phyloP scores from a whole-genome alignment of 768 basidiomycete species.

The Xanthoconium purpureum region DNA sequence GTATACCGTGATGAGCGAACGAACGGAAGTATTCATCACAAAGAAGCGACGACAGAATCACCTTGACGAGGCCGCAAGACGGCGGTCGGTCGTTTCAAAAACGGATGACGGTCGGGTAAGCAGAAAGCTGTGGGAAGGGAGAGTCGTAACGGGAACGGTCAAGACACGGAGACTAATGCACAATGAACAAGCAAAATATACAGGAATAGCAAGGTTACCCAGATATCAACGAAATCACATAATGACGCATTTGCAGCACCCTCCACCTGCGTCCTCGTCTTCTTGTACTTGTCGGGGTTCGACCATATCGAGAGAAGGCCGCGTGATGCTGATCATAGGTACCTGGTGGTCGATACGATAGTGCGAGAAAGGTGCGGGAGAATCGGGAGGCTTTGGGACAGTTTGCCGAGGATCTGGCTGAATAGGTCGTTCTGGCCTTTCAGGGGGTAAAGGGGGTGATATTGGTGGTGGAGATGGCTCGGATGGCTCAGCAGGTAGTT shows the following conservation, averaged over 20 bases:
- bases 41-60: background rate
- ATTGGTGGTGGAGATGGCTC: slow-evolving; percentile 9
- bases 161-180: slow-evolving; percentile 11
- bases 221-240: slow-evolving; percentile 54
- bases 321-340: slow-evolving; percentile 33
- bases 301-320: slow-evolving; percentile 26
- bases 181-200: slow-evolving; percentile 24
- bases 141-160: slow-evolving; percentile 1
- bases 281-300: slow-evolving; percentile 29
- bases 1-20: slow-evolving; percentile 24
- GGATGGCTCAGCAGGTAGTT: background rate
- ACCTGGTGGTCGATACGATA: slow-evolving; percentile 37
- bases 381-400: slow-evolving; percentile 37
- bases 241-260: slow-evolving; percentile 79
- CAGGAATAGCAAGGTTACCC: slow-evolving; percentile 20
- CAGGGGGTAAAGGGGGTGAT: slow-evolving; percentile 27
- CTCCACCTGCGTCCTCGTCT: slow-evolving; percentile 47
- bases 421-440: slow-evolving; percentile 30
- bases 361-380: slow-evolving; percentile 63
- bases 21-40: slow-evolving; percentile 16
- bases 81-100: slow-evolving; percentile 13
- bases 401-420: slow-evolving; percentile 19
- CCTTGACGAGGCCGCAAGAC: slow-evolving; percentile 6
- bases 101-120: slow-evolving; percentile 8
- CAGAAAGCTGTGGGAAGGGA: background rate